Percentiles rank a stretch among this genome's conserved stretches.
Conservation (phyloP, 352 stramenopile species). For the Phytophthora hibernalis region DNA sequence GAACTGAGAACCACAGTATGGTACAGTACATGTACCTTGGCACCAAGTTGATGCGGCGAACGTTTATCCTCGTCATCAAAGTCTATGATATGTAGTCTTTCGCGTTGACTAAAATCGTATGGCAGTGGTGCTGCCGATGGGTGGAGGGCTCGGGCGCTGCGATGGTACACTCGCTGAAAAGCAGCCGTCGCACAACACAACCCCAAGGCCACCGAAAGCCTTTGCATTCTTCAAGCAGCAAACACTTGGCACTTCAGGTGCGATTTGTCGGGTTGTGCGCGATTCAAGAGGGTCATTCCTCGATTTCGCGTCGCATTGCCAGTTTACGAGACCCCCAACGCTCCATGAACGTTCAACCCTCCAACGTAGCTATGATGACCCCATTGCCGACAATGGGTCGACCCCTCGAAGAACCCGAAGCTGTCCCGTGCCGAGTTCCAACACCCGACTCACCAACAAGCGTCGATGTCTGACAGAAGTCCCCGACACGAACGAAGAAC, state of each 20-base stretch:
- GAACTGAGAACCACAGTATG: too few species aligned
- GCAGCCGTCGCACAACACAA: constrained; percentile 4
- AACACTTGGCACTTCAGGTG: constrained; percentile 4
- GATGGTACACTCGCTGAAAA: constrained; percentile 18
- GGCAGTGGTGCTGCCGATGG: neutral
- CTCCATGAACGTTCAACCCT: neutral
- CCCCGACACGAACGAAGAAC: constrained; percentile 21
- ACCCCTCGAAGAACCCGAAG: constrained; percentile 17
- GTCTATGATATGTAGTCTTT: neutral
- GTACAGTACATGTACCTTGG: neutral
- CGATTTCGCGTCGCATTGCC: neutral
- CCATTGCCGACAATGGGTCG: neutral
- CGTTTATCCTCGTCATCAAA: neutral
- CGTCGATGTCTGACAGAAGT: constrained; percentile 22
- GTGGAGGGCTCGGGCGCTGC: constrained; percentile 17
- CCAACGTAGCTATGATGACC: neutral
- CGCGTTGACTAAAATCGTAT: neutral
- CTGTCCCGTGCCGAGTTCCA: constrained; percentile 10
- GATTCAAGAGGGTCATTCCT: constrained; percentile 1
- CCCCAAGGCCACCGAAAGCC: constrained; percentile 13
- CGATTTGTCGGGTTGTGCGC: constrained; percentile 20
- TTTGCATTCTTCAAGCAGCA: constrained; percentile 23
- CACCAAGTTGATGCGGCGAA: neutral
- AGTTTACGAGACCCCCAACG: neutral
- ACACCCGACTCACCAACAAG: constrained; percentile 10